These are phyloP conservation scores for Mollisia scopiformis DNA, from an alignment of 2,329 filamentous ascomycete species.

Conservation along the genomic window DNA sequence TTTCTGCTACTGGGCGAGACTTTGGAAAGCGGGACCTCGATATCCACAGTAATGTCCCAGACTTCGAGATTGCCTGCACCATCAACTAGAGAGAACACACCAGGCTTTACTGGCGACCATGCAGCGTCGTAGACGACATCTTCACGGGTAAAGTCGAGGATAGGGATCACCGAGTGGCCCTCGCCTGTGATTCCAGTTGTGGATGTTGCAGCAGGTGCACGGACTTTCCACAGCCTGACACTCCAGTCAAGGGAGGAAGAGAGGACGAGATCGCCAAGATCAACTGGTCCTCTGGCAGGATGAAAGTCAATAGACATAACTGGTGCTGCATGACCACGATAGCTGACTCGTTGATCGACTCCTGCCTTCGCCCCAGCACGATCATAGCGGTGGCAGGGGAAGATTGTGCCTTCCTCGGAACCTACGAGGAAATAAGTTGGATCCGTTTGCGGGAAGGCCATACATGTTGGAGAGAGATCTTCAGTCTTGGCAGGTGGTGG, in stretches of 20 bases:
- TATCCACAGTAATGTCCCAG: constrained; percentile 92
- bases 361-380: constrained; percentile 96
- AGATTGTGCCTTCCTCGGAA: constrained; percentile 95
- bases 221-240: constrained; percentile 94
- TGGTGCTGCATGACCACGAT: constrained; percentile 87
- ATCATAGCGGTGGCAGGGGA: constrained; percentile 96
- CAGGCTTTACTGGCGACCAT: constrained; percentile 93
- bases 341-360: constrained; percentile 85
- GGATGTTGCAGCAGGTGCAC: constrained; percentile 74
- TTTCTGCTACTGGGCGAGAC: constrained; percentile 71
- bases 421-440: constrained; percentile 97
- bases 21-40: constrained; percentile 86
- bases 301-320: constrained; percentile 98
- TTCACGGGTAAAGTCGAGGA: constrained; percentile 90
- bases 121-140: constrained; percentile 95
- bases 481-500: constrained; percentile 89
- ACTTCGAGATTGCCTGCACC: constrained; percentile 90
- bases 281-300: constrained; percentile 86
- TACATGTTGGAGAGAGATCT: constrained; percentile 90
- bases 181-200: constrained; percentile 52
- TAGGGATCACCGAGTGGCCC: constrained; percentile 63
- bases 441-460: constrained; percentile 92
- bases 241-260: constrained; percentile 96
- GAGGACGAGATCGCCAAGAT: constrained; percentile 90
- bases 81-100: constrained; percentile 93